phyloP scores from a whole-genome alignment of 306 rosid genomes.

The Prunus mongolica region DNA sequence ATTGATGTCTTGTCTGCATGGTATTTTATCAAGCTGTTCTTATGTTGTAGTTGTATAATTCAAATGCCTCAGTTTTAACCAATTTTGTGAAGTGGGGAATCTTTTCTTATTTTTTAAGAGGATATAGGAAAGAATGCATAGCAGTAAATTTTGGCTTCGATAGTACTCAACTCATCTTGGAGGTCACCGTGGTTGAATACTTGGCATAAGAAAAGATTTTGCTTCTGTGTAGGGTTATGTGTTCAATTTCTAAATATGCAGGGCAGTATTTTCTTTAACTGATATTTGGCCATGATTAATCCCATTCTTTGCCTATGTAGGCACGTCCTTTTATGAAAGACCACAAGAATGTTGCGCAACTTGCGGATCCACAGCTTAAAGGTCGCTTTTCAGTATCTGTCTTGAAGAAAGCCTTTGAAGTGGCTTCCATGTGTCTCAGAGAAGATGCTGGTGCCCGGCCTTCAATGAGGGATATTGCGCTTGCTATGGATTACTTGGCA shows the following conservation, averaged over 20 bases:
- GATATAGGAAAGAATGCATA: background rate
- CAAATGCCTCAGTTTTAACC: background rate
- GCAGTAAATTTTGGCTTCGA: background rate
- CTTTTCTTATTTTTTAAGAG: background rate
- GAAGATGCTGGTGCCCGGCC: constrained; percentile 71
- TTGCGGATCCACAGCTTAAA: constrained; percentile 60
- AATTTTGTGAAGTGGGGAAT: background rate
- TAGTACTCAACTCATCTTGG: background rate
- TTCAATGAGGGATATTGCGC: constrained; percentile 63
- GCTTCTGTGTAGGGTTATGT: background rate
- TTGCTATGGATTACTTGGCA: constrained; percentile 56
- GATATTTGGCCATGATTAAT: background rate
- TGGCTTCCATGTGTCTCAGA: constrained; percentile 75
- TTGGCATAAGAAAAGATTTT: too few species aligned
- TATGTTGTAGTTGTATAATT: background rate
- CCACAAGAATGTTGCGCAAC: constrained; percentile 41
- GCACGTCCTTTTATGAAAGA: constrained; percentile 61
- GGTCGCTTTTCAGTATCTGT: constrained; percentile 46
- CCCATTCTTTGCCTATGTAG: constrained; percentile 21
- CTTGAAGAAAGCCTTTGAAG: constrained; percentile 50
- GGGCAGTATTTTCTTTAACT: background rate
- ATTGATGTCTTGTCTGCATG: background rate
- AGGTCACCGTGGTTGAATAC: too few species aligned
- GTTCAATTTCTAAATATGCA: background rate
- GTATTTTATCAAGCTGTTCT: too few species aligned